These are phyloP conservation scores for Babesia bovis DNA, from an alignment of 169 alveolate species.

Conservation along the genomic window DNA sequence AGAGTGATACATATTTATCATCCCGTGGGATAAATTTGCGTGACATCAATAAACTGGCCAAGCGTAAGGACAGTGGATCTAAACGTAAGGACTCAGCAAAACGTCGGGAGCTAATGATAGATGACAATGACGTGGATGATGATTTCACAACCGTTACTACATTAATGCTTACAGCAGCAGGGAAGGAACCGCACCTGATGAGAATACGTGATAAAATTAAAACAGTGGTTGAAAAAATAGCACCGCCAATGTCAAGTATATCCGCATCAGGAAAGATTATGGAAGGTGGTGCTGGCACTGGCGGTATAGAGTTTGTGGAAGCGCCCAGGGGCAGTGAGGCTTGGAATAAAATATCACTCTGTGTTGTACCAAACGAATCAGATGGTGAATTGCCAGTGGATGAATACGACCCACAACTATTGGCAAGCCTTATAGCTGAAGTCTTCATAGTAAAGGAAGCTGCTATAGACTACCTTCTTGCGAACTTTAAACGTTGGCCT, in stretches of 20 bases:
- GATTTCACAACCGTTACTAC: conserved; percentile 29
- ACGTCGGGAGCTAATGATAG: conserved; percentile 4
- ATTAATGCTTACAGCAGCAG: conserved; percentile 60
- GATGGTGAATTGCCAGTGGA: conserved; percentile 66
- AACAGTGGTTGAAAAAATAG: conserved; percentile 36
- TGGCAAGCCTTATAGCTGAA: conserved; percentile 75
- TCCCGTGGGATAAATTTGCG: conserved; percentile 26
- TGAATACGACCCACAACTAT: conserved; percentile 51
- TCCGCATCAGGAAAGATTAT: conserved; percentile 72
- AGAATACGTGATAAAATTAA: conserved; percentile 42
- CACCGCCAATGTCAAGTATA: conserved; percentile 75
- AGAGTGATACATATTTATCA: conserved; percentile 26
- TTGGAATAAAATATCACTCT: conserved; percentile 76
- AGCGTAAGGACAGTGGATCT: not conserved
- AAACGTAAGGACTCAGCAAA: not conserved
- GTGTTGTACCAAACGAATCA: conserved; percentile 74
- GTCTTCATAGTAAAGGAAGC: conserved; percentile 74
- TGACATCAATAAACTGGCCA: conserved; percentile 2
- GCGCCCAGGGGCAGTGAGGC: conserved; percentile 71
- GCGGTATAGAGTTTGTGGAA: conserved; percentile 78
- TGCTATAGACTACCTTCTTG: conserved; percentile 74
- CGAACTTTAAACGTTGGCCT: conserved; percentile 75
- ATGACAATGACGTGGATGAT: conserved; percentile 19
- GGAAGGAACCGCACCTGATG: conserved; percentile 37
- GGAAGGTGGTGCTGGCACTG: conserved; percentile 79